Evolutionary conservation across 75 land plant genomes (phyloP), one percentile per base, ranked within the genome.

Genomic region (Larix kaempferi): DNA sequence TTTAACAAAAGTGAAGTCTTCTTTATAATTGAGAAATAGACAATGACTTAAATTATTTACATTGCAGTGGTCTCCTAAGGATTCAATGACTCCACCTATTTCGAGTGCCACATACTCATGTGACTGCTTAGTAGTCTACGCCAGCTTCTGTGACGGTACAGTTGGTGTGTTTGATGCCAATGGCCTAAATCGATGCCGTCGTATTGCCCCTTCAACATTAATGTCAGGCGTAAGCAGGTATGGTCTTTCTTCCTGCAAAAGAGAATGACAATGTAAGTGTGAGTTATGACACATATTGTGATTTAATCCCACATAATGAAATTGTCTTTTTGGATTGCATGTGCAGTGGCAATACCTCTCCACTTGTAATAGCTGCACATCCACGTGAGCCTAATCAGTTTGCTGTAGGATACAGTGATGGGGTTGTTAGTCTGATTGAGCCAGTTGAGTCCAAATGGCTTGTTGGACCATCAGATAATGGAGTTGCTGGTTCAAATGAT

Each of bases 41-140:
- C 13, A 26, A 2, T 62, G 29, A 62, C 29, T 25, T 7, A 4
- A 25, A 33, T 44, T 60, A 23, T 39, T 58, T 60, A 5, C 6
- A 15, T 41, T 79, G 61, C 82, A 90, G 92, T 90, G 92, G 92
- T 59, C 60, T 73, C 90, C 91, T 56, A 80, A 80, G 29, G 81
- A 84, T 55, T 61, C 86, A 1, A 79, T 90, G 62, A 26, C 86
- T 59, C 84, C 92, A 14, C 78, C 88, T 21, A 83, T 90, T 71
- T 85, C 91, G 35, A 86, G 78, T 78, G 92, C 90, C 19, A 83
- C 87, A 39, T 90, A 85, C 69, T 90, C 91, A 17, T 89, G 90
- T 59, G 91, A 89, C 79, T 83, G 91, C 69, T 72, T 82, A 37
- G 74, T 88, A 56, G 85, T 90, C 3, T 88, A 85, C 60, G 76